phyloP scores from a whole-genome alignment of 225 moss, liverwort and hornwort genomes.

The Lunularia cruciata region DNA sequence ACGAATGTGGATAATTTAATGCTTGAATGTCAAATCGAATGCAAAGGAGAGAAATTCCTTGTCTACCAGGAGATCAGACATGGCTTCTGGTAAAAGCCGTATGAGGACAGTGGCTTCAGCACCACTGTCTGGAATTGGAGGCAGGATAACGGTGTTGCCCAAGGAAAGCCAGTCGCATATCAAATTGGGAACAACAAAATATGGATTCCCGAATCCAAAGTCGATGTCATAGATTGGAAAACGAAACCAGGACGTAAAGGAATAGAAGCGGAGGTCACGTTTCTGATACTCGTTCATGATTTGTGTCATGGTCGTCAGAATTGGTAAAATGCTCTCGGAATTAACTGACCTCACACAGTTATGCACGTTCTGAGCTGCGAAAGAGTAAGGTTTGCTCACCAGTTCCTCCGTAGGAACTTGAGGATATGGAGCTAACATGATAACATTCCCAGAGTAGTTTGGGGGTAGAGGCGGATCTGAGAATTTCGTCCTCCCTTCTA shows the following conservation, averaged over 20 bases:
- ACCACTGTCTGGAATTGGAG: slow-evolving; percentile 13
- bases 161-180: slow-evolving; percentile 4
- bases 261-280: neutral
- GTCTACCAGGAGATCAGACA: slow-evolving; percentile 4
- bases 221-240: slow-evolving; percentile 19
- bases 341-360: slow-evolving; percentile 5
- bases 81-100: slow-evolving; percentile 10
- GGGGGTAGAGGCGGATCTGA: slow-evolving; percentile 23
- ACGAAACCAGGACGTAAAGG: slow-evolving; percentile 18
- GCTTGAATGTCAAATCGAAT: neutral
- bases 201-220: slow-evolving; percentile 23
- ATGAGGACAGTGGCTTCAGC: slow-evolving; percentile 6
- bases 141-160: slow-evolving; percentile 18
- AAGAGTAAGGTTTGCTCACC: slow-evolving; percentile 10
- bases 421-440: slow-evolving; percentile 12
- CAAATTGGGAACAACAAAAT: slow-evolving; percentile 9
- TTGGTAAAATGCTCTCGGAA: neutral
- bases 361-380: slow-evolving; percentile 10
- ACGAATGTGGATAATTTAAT: too few relatives aligned
- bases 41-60: slow-evolving; percentile 9
- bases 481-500: slow-evolving; percentile 16
- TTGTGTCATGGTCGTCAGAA: neutral
- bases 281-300: slow-evolving; percentile 1
- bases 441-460: slow-evolving; percentile 22
- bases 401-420: neutral